Evolutionary conservation across 2,329 filamentous ascomycete genomes (phyloP).

Genomic region (Aspergillus jensenii): DNA sequence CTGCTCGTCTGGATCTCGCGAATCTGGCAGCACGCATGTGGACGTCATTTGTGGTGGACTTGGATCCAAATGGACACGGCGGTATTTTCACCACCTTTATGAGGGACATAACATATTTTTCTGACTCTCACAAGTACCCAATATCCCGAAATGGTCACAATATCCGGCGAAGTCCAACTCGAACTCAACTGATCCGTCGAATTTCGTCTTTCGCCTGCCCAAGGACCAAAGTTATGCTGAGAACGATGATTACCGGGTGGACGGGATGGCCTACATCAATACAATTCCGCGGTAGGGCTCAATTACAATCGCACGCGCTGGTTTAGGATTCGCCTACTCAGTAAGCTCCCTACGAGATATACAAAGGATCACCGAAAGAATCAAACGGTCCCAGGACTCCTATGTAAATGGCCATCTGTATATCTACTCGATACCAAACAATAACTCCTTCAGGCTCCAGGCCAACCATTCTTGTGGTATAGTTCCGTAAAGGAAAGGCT

Average conservation of each 20-base stretch:
- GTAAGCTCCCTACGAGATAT: too few species aligned
- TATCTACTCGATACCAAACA: background rate
- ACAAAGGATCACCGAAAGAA: too few species aligned
- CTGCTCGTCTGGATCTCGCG: conserved; percentile 24
- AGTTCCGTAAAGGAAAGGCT: too few species aligned
- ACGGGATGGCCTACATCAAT: conserved; percentile 30
- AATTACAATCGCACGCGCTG: background rate
- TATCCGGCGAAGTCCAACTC: conserved; percentile 16
- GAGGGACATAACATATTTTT: background rate
- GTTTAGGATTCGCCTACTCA: background rate
- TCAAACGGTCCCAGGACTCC: background rate
- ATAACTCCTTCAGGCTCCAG: background rate
- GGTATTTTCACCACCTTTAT: conserved; percentile 16
- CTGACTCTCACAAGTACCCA: conserved; percentile 17
- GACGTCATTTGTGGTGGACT: conserved; percentile 29
- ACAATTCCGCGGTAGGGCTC: conserved; percentile 23
- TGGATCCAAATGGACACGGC: conserved; percentile 30
- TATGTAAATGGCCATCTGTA: background rate
- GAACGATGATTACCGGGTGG: conserved; percentile 24
- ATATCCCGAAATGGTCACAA: conserved; percentile 24
- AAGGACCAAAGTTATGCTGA: conserved; percentile 27
- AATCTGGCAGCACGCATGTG: conserved; percentile 33
- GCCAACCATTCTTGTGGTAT: too few species aligned
- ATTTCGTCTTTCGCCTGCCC: conserved; percentile 32
- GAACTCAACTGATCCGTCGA: conserved; percentile 3